Conservation (phyloP, 805 yeast genomes). For the Kodamaea leandrae region DNA sequence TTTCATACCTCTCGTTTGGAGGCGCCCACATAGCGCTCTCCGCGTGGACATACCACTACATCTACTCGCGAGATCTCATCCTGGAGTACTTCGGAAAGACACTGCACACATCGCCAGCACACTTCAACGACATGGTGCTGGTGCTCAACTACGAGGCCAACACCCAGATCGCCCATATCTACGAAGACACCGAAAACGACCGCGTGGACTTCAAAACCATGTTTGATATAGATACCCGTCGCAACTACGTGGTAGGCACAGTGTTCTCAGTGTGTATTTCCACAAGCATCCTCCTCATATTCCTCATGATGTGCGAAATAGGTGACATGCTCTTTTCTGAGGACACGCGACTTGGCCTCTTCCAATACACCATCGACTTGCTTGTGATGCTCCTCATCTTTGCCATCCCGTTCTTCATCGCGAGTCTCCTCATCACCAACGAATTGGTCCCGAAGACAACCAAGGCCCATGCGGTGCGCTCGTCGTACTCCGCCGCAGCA, state of each 20-base stretch:
- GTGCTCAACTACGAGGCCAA: conserved; percentile 8
- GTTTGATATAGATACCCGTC: conserved; percentile 3
- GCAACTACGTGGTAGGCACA: conserved; percentile 17
- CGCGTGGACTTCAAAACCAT: conserved; percentile 4
- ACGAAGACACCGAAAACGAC: background rate
- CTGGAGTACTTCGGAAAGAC: conserved; percentile 22
- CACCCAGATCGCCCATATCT: conserved; percentile 1
- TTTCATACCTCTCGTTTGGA: conserved; percentile 1
- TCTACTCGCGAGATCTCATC: conserved; percentile 26
- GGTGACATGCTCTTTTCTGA: conserved; percentile 19
- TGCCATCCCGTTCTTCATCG: conserved; percentile 42
- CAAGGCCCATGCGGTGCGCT: background rate
- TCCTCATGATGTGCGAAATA: conserved; percentile 38
- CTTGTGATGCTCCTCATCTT: conserved; percentile 40
- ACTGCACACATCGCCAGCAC: conserved; percentile 16
- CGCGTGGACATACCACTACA: conserved; percentile 20
- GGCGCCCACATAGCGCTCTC: conserved; percentile 5
- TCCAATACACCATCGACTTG: conserved; percentile 38
- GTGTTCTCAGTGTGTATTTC: conserved; percentile 31
- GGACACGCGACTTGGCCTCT: conserved; percentile 28
- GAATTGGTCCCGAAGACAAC: conserved; percentile 20
- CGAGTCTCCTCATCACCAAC: conserved; percentile 30
- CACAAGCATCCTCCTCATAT: conserved; percentile 22
- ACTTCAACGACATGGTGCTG: conserved; percentile 23
- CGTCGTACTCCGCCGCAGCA: conserved; percentile 9